Evolutionary conservation across 2,329 filamentous ascomycete species (phyloP), one percentile per base, ranked within the genome.

Genomic region (Claviceps sp.): DNA sequence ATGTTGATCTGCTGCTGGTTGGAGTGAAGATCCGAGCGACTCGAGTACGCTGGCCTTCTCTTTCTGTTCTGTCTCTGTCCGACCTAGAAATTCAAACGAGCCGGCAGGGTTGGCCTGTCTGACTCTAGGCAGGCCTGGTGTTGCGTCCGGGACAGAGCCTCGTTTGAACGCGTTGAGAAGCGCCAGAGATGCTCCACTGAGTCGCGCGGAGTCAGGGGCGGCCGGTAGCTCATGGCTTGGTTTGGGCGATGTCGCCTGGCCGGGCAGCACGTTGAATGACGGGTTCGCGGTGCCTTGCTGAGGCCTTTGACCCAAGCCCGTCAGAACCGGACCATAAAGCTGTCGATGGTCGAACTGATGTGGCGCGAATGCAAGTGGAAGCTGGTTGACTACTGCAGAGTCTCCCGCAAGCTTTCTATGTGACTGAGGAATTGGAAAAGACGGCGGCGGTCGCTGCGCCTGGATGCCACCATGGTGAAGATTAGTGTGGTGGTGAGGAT

Each of bases 401-500:
- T 57, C 57, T 55, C 57, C 60, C 10, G 50, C 54, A 24, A 52
- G 45, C 14, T 40, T 48, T 42, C 48, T 47, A 24, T 61, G 61
- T 16, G 60, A 58, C 6, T 55, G 55, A 3, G 57, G 43, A 17
- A 64, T 53, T 7, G 61, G 56, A 34, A 70, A 70, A 1, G 56
- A 56, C 1, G 65, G 66, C 7, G 65, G 65, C 5, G 64, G 62
- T 40, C 64, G 65, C 6, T 62, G 59, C 19, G 57, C 55, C 46
- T 56, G 58, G 3, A 59, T 57, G 47, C 56, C 56, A 11, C 74
- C 72, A 16, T 75, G 63, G 19, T 71, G 70, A 30, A 74, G 73
- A 42, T 67, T 62, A 14, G 75, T 70, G 49, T 77, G 74, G 52
- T 77, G 73, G 60, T 82, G 80, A 6, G 81, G 80, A 43, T 76